Evolutionary conservation across 768 basidiomycete species (phyloP), one percentile per base, ranked within the genome.

Genomic region (Naematelia aurantialba): DNA sequence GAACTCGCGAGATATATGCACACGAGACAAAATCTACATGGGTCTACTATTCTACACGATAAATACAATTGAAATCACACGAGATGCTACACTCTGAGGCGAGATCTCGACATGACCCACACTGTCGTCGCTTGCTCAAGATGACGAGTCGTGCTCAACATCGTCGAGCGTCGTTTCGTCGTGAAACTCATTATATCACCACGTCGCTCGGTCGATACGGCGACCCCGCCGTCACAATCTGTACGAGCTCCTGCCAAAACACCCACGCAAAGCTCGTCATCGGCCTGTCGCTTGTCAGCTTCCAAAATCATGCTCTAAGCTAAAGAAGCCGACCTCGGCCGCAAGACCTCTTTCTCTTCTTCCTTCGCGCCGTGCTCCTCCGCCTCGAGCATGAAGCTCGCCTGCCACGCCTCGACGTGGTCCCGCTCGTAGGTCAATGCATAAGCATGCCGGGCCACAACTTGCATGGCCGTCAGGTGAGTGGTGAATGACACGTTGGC

Each of bases 191-290:
- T n/a, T n/a, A 39, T 39, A 39, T 39, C 8, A 8, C 8, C 17
- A 39, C 34, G 17, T 39, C 17, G 34, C 17, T 17, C 8, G 34
- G 8, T 39, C 8, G 34, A 8, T 17, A 39, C 17, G 17, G 34
- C 8, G 8, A 8, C 34, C 8, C 8, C 34, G 8, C 34, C 8
- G 34, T 42, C 19, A 58, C 70, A 44, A 72, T 55, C 51, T 67
- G 63, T 12, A 73, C 34, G 24, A 76, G 50, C 50, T 74, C 70
- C 44, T 67, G 58, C 61, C 66, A 65, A 52, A 70, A 73, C 12
- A 69, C 59, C 75, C 75, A 76, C 2, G 73, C 70, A 61, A 76
- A 76, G 26, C 63, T 64, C 22, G 62, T 64, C 49, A 76, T 61
- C 1, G 69, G 66, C 49, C 72, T 70, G 50, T 12, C 19, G 8